Percentiles rank a stretch among this genome's conserved stretches.
Evolutionary conservation across 768 basidiomycete species (phyloP).

Genomic region (Kwoniella newhampshirensis): DNA sequence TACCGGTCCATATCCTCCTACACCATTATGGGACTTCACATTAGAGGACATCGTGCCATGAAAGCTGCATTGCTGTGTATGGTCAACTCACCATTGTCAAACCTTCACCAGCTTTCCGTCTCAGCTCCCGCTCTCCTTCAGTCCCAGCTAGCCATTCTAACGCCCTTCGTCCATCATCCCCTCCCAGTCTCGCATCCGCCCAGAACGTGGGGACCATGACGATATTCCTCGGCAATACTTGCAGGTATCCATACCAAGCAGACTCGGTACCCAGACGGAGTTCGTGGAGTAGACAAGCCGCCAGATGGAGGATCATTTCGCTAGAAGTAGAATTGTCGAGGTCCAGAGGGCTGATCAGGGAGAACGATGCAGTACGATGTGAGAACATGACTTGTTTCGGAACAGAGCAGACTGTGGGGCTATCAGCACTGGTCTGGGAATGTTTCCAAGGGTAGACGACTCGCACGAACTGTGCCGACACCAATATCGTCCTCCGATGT

Average conservation of each 20-base stretch:
- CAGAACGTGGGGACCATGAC: constrained; percentile 48
- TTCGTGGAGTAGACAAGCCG: constrained; percentile 45
- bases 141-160: constrained; percentile 33
- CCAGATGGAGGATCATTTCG: constrained; percentile 32
- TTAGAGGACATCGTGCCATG: constrained; percentile 2
- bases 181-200: constrained; percentile 18
- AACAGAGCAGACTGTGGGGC: constrained; percentile 33
- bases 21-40: background rate
- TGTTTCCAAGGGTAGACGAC: background rate
- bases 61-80: too few species aligned
- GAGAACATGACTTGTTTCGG: constrained; percentile 46
- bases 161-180: constrained; percentile 32
- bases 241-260: constrained; percentile 46
- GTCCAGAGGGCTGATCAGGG: constrained; percentile 1
- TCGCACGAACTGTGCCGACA: background rate
- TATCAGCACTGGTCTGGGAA: background rate
- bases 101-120: constrained; percentile 10
- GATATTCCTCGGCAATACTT: constrained; percentile 30
- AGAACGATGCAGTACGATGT: constrained; percentile 33
- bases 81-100: constrained; percentile 5
- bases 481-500: background rate
- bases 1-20: background rate
- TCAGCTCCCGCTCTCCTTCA: constrained; percentile 24
- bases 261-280: constrained; percentile 29
- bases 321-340: constrained; percentile 4